A percentile compares a stretch with the other conserved stretches of the same genome.
These are phyloP conservation scores for Parachlorella kessleri DNA, from an alignment of 139 green algal genomes.

Conservation along the genomic window DNA sequence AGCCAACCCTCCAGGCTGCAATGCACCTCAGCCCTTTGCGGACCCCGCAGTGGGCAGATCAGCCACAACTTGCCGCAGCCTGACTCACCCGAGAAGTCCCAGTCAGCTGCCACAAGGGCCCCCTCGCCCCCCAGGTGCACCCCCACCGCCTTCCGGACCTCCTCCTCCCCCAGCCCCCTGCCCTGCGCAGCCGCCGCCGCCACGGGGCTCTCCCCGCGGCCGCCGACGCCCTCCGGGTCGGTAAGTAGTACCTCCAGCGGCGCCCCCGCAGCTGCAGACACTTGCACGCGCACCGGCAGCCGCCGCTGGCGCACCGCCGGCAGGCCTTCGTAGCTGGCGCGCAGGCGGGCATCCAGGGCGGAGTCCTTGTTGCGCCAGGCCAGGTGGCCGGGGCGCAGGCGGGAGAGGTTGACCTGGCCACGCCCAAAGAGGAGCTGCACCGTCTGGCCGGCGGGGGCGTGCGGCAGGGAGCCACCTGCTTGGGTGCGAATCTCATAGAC, in stretches of 20 bases:
- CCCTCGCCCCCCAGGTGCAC: conserved; percentile 61
- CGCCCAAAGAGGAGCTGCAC: conserved; percentile 52
- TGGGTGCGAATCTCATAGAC: conserved; percentile 20
- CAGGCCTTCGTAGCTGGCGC: conserved; percentile 46
- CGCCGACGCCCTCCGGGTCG: conserved; percentile 32
- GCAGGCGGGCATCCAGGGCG: conserved; percentile 48
- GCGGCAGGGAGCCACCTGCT: neutral
- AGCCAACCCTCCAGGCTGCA: no score
- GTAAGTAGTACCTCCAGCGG: conserved; percentile 49
- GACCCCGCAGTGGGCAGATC: no score
- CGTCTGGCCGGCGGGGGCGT: conserved; percentile 2
- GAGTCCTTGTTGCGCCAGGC: conserved; percentile 75
- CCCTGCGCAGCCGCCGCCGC: conserved; percentile 30
- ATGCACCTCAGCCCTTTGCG: no score
- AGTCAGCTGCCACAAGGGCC: conserved; percentile 18
- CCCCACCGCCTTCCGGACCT: conserved; percentile 60
- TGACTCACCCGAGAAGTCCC: conserved; percentile 43
- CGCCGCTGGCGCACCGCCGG: conserved; percentile 31
- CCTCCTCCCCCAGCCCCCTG: conserved; percentile 34
- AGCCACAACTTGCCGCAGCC: no score
- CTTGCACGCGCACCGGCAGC: conserved; percentile 46
- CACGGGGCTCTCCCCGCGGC: conserved; percentile 8
- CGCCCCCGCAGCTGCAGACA: conserved; percentile 36
- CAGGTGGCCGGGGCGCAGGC: conserved; percentile 47
- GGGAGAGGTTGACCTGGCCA: conserved; percentile 26